Percentiles rank a stretch among this genome's conserved stretches.
phyloP scores from a whole-genome alignment of 179 eudicot species.

The Patellifolia procumbens region DNA sequence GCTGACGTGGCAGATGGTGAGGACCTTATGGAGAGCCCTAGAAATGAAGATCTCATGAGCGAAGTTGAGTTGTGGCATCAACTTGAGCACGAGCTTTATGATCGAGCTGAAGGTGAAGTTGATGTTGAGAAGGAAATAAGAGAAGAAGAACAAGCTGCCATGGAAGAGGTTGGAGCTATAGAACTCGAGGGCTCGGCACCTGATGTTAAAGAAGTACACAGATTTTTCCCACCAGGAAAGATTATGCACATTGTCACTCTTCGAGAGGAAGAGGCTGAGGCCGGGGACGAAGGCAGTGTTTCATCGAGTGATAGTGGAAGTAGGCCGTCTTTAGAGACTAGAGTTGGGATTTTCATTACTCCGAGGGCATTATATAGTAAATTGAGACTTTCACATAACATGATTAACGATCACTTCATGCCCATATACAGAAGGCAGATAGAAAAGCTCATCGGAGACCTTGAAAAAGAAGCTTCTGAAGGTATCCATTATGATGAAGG shows the following conservation, averaged over 20 bases:
- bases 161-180: conserved; percentile 57
- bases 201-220: conserved; percentile 63
- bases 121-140: conserved; percentile 67
- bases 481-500: too few relatives aligned
- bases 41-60: conserved; percentile 63
- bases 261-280: conserved; percentile 33
- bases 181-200: conserved; percentile 46
- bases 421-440: conserved; percentile 92
- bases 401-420: conserved; percentile 96
- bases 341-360: conserved; percentile 77
- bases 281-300: conserved; percentile 35
- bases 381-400: conserved; percentile 79
- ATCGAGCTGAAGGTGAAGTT: conserved; percentile 48
- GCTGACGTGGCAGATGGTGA: conserved; percentile 52
- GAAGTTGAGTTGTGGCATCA: conserved; percentile 95
- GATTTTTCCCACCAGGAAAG: conserved; percentile 73
- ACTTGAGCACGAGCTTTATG: conserved; percentile 85
- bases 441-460: conserved; percentile 68
- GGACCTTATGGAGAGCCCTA: conserved; percentile 40
- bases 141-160: conserved; percentile 84
- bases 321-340: conserved; percentile 37
- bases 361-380: conserved; percentile 80
- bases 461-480: conserved; percentile 49
- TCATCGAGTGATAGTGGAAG: conserved; percentile 38
- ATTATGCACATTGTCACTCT: conserved; percentile 72